Evolutionary conservation across 2,329 filamentous ascomycete species (phyloP).

Genomic region (Botrytis porri): DNA sequence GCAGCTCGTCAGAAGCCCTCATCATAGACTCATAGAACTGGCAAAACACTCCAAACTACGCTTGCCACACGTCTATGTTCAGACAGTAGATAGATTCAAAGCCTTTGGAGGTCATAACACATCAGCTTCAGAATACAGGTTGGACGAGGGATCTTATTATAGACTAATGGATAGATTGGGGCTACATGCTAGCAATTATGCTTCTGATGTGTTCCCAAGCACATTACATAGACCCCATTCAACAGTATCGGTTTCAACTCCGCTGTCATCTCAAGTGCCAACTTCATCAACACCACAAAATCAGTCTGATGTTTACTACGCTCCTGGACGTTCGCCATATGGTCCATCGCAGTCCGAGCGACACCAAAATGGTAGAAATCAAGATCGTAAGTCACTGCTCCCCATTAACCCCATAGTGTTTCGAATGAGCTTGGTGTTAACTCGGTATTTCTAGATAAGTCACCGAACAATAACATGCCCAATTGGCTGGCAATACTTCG

Average conservation of each 20-base stretch:
- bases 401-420: background rate
- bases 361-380: accelerated
- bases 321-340: background rate
- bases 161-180: background rate
- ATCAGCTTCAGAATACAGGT: background rate
- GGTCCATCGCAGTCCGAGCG: background rate
- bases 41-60: background rate
- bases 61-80: background rate
- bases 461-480: background rate
- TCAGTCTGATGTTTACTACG: background rate
- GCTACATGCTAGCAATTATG: background rate
- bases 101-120: background rate
- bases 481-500: background rate
- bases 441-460: background rate
- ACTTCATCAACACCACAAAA: background rate
- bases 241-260: background rate
- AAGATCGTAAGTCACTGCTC: background rate
- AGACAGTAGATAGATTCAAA: background rate
- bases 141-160: slow-evolving; percentile 7
- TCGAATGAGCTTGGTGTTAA: background rate
- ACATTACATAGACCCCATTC: background rate
- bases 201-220: background rate
- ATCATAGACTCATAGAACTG: background rate
- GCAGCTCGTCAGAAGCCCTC: background rate
- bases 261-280: background rate